Conservation (phyloP, 768 basidiomycete species). For the Pholiota molesta region DNA sequence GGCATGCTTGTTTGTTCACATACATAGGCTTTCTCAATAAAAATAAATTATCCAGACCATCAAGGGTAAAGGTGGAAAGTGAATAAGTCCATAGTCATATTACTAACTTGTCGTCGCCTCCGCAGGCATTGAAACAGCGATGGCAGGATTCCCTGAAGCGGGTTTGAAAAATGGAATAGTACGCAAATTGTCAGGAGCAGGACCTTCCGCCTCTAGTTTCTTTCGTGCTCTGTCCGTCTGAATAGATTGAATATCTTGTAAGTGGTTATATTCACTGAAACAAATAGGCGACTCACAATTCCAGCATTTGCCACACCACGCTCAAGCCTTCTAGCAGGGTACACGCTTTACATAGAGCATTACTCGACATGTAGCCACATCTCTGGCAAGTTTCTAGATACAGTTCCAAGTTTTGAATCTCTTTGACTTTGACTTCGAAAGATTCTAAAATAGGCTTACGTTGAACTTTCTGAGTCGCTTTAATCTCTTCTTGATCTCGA, state of each 20-base stretch:
- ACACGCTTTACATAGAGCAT: constrained; percentile 96
- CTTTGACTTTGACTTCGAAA: constrained; percentile 9
- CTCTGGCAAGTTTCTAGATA: constrained; percentile 81
- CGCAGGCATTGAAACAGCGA: constrained; percentile 41
- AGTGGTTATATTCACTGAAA: constrained; percentile 7
- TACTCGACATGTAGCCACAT: constrained; percentile 96
- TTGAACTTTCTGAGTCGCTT: constrained; percentile 78
- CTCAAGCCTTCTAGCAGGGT: constrained; percentile 90
- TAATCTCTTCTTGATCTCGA: constrained; percentile 85
- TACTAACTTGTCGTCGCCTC: neutral
- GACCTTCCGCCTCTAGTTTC: constrained; percentile 60
- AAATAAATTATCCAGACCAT: neutral
- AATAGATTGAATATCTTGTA: constrained; percentile 10
- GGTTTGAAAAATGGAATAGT: constrained; percentile 74
- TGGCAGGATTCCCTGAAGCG: constrained; percentile 41
- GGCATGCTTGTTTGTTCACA: neutral
- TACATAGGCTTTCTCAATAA: neutral
- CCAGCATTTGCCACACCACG: constrained; percentile 71
- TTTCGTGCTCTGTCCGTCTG: constrained; percentile 72
- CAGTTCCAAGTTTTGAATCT: constrained; percentile 7
- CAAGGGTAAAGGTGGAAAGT: neutral
- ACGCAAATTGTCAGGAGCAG: constrained; percentile 67
- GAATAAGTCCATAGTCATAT: too few species aligned
- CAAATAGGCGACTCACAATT: constrained; percentile 49
- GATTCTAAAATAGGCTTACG: constrained; percentile 54